Evolutionary conservation across 1,284 basidiomycete genomes (phyloP).

Genomic region (Ganoderma boninense): DNA sequence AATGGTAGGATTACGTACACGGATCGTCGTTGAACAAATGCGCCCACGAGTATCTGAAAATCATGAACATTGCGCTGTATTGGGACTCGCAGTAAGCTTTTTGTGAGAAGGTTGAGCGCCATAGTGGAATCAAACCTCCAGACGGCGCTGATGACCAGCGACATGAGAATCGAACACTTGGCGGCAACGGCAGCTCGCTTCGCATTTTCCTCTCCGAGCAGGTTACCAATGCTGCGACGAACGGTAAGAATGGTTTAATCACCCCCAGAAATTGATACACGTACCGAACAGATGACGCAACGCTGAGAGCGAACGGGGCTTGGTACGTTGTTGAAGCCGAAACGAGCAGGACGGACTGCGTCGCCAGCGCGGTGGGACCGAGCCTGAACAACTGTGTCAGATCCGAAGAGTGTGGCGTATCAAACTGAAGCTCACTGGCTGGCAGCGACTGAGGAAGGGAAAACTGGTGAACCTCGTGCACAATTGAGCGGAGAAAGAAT

Average conservation of each 20-base stretch:
- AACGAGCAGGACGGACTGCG: conserved; percentile 79
- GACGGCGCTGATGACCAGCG: conserved; percentile 61
- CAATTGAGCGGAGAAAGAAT: not conserved
- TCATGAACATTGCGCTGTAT: conserved; percentile 70
- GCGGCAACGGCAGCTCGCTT: conserved; percentile 73
- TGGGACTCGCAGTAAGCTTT: conserved; percentile 7
- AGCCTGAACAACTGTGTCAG: conserved; percentile 43
- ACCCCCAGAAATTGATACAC: conserved; percentile 31
- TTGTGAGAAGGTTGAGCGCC: not conserved
- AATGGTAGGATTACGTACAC: conserved; percentile 44
- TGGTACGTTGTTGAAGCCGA: conserved; percentile 85
- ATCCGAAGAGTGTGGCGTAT: not conserved
- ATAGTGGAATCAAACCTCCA: conserved; percentile 60
- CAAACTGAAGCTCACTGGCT: conserved; percentile 54
- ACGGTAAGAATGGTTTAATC: conserved; percentile 3
- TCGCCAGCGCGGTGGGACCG: conserved; percentile 70
- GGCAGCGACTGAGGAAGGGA: conserved; percentile 55
- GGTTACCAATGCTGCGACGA: conserved; percentile 73
- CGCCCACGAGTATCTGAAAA: conserved; percentile 80
- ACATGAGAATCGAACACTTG: conserved; percentile 68
- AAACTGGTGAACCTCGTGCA: conserved; percentile 12
- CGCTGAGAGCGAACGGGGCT: conserved; percentile 82
- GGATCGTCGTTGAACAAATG: conserved; percentile 88
- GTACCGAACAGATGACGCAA: conserved; percentile 86
- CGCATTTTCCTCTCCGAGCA: conserved; percentile 78